Percentiles rank a stretch among this genome's conserved stretches.
phyloP scores from a whole-genome alignment of 2,329 filamentous ascomycete genomes.

The Calonectria hongkongensis region DNA sequence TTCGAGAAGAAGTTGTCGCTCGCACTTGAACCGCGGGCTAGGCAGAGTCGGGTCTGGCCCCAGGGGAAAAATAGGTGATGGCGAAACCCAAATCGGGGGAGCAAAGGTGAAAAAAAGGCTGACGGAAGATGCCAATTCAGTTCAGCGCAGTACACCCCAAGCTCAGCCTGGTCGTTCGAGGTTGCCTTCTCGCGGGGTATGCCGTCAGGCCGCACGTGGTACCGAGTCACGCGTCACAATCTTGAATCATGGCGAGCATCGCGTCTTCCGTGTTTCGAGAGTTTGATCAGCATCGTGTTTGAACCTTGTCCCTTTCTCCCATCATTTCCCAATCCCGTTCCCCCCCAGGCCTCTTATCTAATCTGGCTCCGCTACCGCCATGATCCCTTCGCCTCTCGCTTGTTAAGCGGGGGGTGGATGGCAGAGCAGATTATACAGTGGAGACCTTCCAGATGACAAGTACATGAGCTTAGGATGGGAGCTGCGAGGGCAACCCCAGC shows the following conservation, averaged over 20 bases:
- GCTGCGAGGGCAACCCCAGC: conserved; percentile 14
- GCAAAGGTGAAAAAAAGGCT: neutral
- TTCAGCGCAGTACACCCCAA: neutral
- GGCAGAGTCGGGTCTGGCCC: conserved; percentile 10
- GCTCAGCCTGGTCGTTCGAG: conserved; percentile 5
- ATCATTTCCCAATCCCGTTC: neutral
- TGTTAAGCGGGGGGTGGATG: conserved; percentile 2
- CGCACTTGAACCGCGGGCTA: neutral
- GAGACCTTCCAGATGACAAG: conserved; percentile 12
- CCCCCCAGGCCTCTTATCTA: neutral
- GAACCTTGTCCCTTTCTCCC: neutral
- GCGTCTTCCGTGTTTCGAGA: conserved; percentile 16
- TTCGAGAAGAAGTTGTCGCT: conserved; percentile 18
- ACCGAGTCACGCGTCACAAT: neutral
- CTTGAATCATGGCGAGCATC: conserved; percentile 11
- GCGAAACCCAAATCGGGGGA: neutral
- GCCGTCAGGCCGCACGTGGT: neutral
- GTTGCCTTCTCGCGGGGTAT: neutral
- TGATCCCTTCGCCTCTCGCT: conserved; percentile 8
- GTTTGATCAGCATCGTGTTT: conserved; percentile 10
- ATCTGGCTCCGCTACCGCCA: neutral
- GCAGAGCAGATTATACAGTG: neutral
- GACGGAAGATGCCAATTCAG: neutral
- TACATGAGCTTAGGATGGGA: conserved; percentile 1
- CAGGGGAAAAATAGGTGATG: neutral